Evolutionary conservation across 192 early-diverging fungal species (phyloP).

Genomic region (Coemansia sp.): DNA sequence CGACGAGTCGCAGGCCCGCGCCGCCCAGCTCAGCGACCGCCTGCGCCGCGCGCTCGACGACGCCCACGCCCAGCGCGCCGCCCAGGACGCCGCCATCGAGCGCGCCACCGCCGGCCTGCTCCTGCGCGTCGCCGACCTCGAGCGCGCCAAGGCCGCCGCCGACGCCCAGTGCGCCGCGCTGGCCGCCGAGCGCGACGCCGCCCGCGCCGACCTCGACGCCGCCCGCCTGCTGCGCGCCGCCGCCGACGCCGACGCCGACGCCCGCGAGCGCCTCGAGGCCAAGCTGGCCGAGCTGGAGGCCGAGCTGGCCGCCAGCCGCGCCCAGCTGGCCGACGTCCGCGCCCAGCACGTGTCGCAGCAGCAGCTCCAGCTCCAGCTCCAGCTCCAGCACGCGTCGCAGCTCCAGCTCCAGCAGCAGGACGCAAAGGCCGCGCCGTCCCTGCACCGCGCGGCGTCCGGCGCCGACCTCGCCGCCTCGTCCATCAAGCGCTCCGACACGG

Average conservation of each 20-base stretch:
- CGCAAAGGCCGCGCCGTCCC: too few species aligned
- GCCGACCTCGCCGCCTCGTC: slow-evolving; percentile 6
- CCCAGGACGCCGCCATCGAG: slow-evolving; percentile 9
- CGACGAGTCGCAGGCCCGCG: slow-evolving; percentile 62
- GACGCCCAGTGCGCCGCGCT: slow-evolving; percentile 19
- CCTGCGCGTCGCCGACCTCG: slow-evolving; percentile 20
- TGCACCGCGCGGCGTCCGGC: slow-evolving; percentile 6
- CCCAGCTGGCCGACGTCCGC: slow-evolving; percentile 36
- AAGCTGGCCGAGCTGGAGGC: slow-evolving; percentile 43
- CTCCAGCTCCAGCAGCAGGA: too few species aligned
- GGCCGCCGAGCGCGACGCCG: slow-evolving; percentile 7
- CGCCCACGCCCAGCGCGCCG: slow-evolving; percentile 9
- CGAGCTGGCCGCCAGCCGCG: slow-evolving; percentile 25
- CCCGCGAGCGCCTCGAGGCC: slow-evolving; percentile 19
- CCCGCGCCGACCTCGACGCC: not conserved
- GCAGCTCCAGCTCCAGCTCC: slow-evolving; percentile 19
- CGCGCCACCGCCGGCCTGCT: slow-evolving; percentile 18
- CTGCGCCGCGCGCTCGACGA: slow-evolving; percentile 36
- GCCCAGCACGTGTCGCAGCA: slow-evolving; percentile 43
- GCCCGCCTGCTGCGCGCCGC: not conserved
- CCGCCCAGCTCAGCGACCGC: slow-evolving; percentile 59
- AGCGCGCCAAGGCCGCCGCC: slow-evolving; percentile 26
- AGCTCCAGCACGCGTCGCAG: not conserved
- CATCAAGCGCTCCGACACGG: slow-evolving; percentile 27
- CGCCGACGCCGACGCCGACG: not conserved